Conservation (phyloP, 441 rosid species). For the Raphanus hybrid region DNA sequence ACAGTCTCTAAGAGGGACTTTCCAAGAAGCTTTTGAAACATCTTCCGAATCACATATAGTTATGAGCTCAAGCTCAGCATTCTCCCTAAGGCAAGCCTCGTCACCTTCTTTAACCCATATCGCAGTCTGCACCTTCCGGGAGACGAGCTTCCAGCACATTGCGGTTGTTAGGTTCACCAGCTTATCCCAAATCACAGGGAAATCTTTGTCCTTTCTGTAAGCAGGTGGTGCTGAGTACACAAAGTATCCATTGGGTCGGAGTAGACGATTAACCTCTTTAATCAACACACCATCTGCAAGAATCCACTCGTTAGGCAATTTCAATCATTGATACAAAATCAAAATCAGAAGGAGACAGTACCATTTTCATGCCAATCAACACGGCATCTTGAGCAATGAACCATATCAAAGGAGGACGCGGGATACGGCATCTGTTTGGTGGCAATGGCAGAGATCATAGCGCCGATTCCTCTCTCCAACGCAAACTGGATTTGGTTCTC, state of each 20-base stretch:
- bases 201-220: constrained; percentile 81
- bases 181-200: constrained; percentile 84
- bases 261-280: constrained; percentile 82
- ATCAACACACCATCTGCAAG: constrained; percentile 84
- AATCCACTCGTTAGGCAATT: constrained; percentile 22
- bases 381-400: constrained; percentile 98
- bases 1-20: constrained; percentile 75
- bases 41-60: constrained; percentile 61
- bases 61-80: constrained; percentile 66
- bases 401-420: constrained; percentile 88
- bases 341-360: constrained; percentile 40
- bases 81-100: constrained; percentile 67
- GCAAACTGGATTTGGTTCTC: constrained; percentile 99
- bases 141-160: constrained; percentile 96
- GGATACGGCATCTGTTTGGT: constrained; percentile 84
- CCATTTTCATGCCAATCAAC: constrained; percentile 99
- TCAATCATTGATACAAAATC: constrained; percentile 3
- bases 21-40: constrained; percentile 73
- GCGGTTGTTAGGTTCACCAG: constrained; percentile 83
- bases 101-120: constrained; percentile 83
- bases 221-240: constrained; percentile 97
- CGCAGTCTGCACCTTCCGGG: constrained; percentile 88
- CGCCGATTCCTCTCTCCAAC: constrained; percentile 94
- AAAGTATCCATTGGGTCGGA: constrained; percentile 85
- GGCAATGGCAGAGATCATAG: constrained; percentile 94